Evolutionary conservation across 495 filamentous ascomycete species (phyloP).

Genomic region (Cercophora scortea): DNA sequence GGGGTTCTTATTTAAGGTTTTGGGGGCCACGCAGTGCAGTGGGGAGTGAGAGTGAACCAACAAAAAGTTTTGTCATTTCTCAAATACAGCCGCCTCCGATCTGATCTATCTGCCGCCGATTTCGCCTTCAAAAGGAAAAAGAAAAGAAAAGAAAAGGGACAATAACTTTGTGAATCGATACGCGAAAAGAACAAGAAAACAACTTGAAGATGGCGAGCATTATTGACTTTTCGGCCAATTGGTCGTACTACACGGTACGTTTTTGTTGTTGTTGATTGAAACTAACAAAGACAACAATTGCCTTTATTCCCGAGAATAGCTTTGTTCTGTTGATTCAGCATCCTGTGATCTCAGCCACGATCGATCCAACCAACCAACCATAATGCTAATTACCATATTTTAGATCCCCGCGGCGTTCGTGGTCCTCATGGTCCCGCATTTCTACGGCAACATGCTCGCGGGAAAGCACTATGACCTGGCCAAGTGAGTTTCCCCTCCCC

Average conservation of each 20-base stretch:
- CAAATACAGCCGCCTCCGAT: no score
- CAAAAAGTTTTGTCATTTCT: no score
- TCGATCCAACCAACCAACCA: neutral
- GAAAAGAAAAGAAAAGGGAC: neutral
- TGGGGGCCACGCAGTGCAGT: no score
- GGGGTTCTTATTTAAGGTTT: no score
- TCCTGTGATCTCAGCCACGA: neutral
- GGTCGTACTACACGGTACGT: slow-evolving; percentile 40
- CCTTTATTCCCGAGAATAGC: neutral
- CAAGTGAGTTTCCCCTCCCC: slow-evolving; percentile 9
- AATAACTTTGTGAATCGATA: no score
- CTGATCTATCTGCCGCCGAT: neutral
- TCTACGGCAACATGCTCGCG: slow-evolving; percentile 26
- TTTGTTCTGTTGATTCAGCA: neutral
- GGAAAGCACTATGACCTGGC: slow-evolving; percentile 33
- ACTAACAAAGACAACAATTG: neutral
- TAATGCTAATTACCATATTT: neutral
- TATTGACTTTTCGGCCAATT: slow-evolving; percentile 32
- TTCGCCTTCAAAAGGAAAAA: neutral
- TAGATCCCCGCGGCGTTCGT: slow-evolving; percentile 42
- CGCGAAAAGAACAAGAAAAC: no score
- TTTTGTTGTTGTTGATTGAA: no score
- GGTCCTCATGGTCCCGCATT: slow-evolving; percentile 27
- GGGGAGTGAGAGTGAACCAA: no score
- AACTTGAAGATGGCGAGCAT: slow-evolving; percentile 37